Base-by-base conservation (phyloP, 192 early-diverging fungal genomes). In the Backusella macrospora region DNA sequence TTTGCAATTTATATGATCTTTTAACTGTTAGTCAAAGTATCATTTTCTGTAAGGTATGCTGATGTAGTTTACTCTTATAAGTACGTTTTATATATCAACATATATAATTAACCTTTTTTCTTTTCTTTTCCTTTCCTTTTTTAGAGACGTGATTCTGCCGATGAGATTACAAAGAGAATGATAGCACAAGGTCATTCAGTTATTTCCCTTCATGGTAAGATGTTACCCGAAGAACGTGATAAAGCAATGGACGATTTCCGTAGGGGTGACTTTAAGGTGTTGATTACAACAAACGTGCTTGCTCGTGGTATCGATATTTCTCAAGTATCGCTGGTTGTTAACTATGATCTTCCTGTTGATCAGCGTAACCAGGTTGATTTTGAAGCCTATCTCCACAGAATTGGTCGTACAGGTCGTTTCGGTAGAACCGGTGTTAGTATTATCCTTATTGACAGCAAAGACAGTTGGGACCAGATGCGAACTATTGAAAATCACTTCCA, bases 291-390 rank as follows among this genome's bases (percentile, higher is more conserved):
- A 40, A 99, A 99, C 73, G 98, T 99, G 4, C 85, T 99, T 72
- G 90, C 98, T 1, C 95, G 98, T 45, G 98, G 98, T 59, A 99
- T 99, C 81, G 98, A 99, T 81, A 95, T 98, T 77, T 86, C 92
- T 16, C 95, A 96, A 82, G 96, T 99, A 70, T 94, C 93, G 73
- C 82, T 96, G 73, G 98, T 99, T 12, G 89, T 99, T 78, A 99
- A 99, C 86, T 98, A 93, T 67, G 98, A 99, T 74, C 89, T 99
- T 49, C 98, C 98, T 9, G 68, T 93, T 21, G 91, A 93, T 38
- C 82, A 76, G 37, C 73, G 81, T 16, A 78, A 69, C 29, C 75
- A 82, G 10, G 93, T 96, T 0, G 98, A 99, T 73, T 88, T 87
- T 26, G 96, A 98, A 73, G 98, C 98, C 0, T 99, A 99, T 74